These are phyloP conservation scores for Domatiomyces catenatus DNA, from an alignment of 2,329 filamentous ascomycete genomes.

Conservation along the genomic window DNA sequence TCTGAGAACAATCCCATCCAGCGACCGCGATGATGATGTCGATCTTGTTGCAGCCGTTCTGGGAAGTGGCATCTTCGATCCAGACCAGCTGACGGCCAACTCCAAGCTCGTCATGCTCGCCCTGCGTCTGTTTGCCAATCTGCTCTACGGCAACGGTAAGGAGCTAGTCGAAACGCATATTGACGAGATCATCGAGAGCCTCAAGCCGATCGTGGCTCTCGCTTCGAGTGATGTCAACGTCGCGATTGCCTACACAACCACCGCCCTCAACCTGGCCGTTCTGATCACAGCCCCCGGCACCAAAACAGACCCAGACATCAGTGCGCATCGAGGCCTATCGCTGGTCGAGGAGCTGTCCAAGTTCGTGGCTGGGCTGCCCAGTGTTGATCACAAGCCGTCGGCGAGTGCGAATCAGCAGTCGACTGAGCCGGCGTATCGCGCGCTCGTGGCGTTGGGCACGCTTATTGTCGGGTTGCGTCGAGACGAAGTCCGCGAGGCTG, in stretches of 20 bases:
- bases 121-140: slow-evolving; percentile 63
- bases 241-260: slow-evolving; percentile 64
- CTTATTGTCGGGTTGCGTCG: slow-evolving; percentile 42
- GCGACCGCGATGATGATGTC: slow-evolving; percentile 35
- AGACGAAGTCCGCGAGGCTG: slow-evolving; percentile 42
- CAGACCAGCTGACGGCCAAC: slow-evolving; percentile 51
- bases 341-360: slow-evolving; percentile 47
- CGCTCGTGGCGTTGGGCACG: slow-evolving; percentile 70
- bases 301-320: slow-evolving; percentile 26
- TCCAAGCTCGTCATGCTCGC: slow-evolving; percentile 63
- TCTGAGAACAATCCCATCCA: slow-evolving; percentile 48
- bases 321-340: slow-evolving; percentile 27
- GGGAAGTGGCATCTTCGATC: slow-evolving; percentile 41
- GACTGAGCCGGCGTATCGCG: slow-evolving; percentile 68
- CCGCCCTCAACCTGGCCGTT: slow-evolving; percentile 73
- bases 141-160: slow-evolving; percentile 62
- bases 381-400: slow-evolving; percentile 11
- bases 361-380: slow-evolving; percentile 34
- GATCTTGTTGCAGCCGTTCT: slow-evolving; percentile 49
- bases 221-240: slow-evolving; percentile 61
- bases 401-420: slow-evolving; percentile 45
- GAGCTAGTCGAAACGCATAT: slow-evolving; percentile 44
- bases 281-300: slow-evolving; percentile 40
- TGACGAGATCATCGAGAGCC: slow-evolving; percentile 44
- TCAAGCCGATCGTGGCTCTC: slow-evolving; percentile 46